Evolutionary conservation across 2,329 filamentous ascomycete genomes (phyloP), one percentile per base, ranked within the genome.

Genomic region (Graphiopsis chlorocephala): DNA sequence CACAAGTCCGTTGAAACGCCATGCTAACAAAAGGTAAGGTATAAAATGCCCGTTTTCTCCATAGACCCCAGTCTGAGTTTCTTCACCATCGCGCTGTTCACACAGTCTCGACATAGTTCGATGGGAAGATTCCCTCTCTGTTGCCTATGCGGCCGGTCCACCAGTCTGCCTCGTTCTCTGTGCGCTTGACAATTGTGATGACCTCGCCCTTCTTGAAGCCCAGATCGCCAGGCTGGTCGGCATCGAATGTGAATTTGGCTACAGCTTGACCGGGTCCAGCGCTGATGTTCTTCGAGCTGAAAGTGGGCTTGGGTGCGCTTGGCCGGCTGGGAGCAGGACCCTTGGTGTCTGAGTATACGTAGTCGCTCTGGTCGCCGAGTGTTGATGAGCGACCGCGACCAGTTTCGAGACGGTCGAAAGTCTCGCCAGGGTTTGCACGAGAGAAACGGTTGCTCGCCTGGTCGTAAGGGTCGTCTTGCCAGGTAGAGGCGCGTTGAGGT

Each of bases 141-240:
- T 88, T 85, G 31, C 93, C 93, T 73, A 97, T 88, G 78, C 90
- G 89, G 28, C 95, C 95, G 20, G 94, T 98, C 95, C 94, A 98
- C 94, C 94, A 98, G 77, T 98, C 94, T 64, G 93, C 93, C 65
- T 92, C 90, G 71, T 90, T 97, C 4, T 98, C 92, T 5, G 94
- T 98, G 78, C 91, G 90, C 82, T 99, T 97, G 64, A 96, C 77
- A 65, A 99, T 93, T 0, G 93, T 97, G 69, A 99, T 97, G 64
- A 98, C 79, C 31, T 99, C 95, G 23, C 95, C 95, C 83, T 99
- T 99, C 82, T 96, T 97, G 80, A 99, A 99, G 0, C 90, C 92
- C 64, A 98, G 77, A 76, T 99, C 94, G 4, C 94, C 94, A 0
- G 92, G 88, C 77, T 97, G 93, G 73, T 97, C 94, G 0, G 93